Percentiles rank a stretch among this genome's conserved stretches.
These are phyloP conservation scores for Paratinospora sagittata DNA, from an alignment of 164 flowering plant species.

Conservation along the genomic window DNA sequence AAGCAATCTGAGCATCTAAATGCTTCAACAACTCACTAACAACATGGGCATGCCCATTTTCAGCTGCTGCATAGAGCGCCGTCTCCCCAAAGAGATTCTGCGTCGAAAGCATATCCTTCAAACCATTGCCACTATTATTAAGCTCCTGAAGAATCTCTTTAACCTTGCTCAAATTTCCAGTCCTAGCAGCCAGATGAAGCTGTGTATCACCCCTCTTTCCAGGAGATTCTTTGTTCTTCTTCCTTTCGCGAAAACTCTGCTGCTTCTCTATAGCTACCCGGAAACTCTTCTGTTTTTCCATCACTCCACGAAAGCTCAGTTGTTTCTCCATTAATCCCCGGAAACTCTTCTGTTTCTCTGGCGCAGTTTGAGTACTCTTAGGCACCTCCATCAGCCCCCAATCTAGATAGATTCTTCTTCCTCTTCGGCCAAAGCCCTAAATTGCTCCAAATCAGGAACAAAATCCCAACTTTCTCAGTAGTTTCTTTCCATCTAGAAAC, in stretches of 20 bases:
- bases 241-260: slow-evolving; percentile 51
- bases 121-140: slow-evolving; percentile 12
- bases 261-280: slow-evolving; percentile 44
- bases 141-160: slow-evolving; percentile 53
- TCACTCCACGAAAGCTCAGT: slow-evolving; percentile 32
- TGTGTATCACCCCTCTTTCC: slow-evolving; percentile 78
- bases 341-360: slow-evolving; percentile 33
- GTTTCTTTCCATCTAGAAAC: background rate
- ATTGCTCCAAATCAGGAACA: background rate
- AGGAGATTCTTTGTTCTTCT: slow-evolving; percentile 60
- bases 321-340: slow-evolving; percentile 32
- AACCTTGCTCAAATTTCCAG: slow-evolving; percentile 55
- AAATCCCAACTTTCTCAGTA: background rate
- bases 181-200: slow-evolving; percentile 72
- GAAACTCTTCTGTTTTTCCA: slow-evolving; percentile 46
- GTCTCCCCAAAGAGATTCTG: slow-evolving; percentile 79
- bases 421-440: too few relatives aligned
- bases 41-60: slow-evolving; percentile 58
- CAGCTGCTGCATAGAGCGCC: slow-evolving; percentile 77
- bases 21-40: slow-evolving; percentile 62
- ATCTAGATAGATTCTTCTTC: background rate
- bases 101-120: slow-evolving; percentile 40
- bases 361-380: slow-evolving; percentile 16
- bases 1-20: slow-evolving; percentile 57
- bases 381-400: slow-evolving; percentile 20